Conservation (phyloP, 108 stramenopile genomes). For the Bacterosira constricta region DNA sequence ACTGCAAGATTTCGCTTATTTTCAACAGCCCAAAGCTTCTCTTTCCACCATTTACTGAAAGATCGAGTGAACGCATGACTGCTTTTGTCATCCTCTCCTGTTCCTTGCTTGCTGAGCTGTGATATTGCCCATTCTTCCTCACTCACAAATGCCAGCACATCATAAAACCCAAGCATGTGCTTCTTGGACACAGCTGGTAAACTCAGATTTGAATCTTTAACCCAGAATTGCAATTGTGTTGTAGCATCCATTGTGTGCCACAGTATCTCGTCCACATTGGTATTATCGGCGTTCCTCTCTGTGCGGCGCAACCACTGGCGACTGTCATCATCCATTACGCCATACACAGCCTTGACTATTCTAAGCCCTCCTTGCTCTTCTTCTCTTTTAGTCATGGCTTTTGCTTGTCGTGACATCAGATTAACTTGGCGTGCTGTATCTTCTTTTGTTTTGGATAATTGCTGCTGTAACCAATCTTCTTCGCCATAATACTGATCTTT, state of each 20-base stretch:
- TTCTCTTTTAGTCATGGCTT: slow-evolving; percentile 22
- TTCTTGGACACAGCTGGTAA: slow-evolving; percentile 66
- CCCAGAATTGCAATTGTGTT: slow-evolving; percentile 82
- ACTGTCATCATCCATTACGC: slow-evolving; percentile 28
- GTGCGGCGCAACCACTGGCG: slow-evolving; percentile 9
- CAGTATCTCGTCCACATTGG: no score
- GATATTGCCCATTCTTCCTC: slow-evolving; percentile 31
- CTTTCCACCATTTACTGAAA: slow-evolving; percentile 7
- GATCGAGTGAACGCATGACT: neutral
- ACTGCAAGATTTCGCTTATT: slow-evolving; percentile 18
- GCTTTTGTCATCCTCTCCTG: neutral
- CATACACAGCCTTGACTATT: slow-evolving; percentile 46
- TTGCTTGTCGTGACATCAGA: slow-evolving; percentile 40
- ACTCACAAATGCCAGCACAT: slow-evolving; percentile 40
- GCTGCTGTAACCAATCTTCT: neutral
- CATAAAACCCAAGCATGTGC: slow-evolving; percentile 80
- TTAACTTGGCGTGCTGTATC: slow-evolving; percentile 30
- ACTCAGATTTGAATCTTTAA: slow-evolving; percentile 45
- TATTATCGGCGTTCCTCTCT: no score
- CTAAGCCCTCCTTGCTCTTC: slow-evolving; percentile 40
- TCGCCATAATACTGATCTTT: slow-evolving; percentile 1
- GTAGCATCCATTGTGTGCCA: slow-evolving; percentile 62
- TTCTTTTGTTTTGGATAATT: slow-evolving; percentile 15
- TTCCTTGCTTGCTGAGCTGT: neutral
- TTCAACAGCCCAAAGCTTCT: neutral